A percentile compares a stretch with the other conserved stretches of the same genome.
Evolutionary conservation across 2,329 filamentous ascomycete species (phyloP).

Genomic region (Fusarium avenaceum): DNA sequence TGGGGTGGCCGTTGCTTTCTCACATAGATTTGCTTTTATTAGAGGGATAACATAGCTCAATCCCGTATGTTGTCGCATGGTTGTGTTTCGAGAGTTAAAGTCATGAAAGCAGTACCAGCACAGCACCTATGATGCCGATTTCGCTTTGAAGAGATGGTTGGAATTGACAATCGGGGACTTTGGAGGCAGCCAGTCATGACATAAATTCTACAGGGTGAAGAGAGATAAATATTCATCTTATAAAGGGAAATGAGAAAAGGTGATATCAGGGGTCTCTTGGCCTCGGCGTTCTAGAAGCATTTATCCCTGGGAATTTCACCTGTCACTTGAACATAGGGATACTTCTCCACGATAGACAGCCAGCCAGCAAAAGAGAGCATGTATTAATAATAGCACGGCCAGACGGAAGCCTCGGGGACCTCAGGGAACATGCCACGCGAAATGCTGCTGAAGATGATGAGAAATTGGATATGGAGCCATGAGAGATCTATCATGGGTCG

Average conservation of each 20-base stretch:
- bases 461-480: slow-evolving; percentile 23
- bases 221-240: too few relatives aligned
- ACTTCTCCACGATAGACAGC: not conserved
- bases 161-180: not conserved
- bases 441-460: not conserved
- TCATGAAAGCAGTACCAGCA: not conserved
- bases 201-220: not conserved
- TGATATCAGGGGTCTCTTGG: too few relatives aligned
- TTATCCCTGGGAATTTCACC: not conserved
- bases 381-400: not conserved
- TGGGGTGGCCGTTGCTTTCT: slow-evolving; percentile 12
- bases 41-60: slow-evolving; percentile 3
- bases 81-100: slow-evolving; percentile 36
- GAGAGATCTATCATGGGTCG: slow-evolving; percentile 16
- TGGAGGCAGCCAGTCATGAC: not conserved
- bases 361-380: not conserved
- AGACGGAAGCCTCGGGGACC: slow-evolving; percentile 8
- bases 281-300: not conserved
- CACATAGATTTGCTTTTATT: slow-evolving; percentile 11
- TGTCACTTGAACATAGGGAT: not conserved
- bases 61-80: slow-evolving; percentile 14
- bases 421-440: slow-evolving; percentile 1
- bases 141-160: not conserved
- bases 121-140: not conserved
- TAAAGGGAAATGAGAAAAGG: too few relatives aligned